phyloP scores from a whole-genome alignment of 176 grass and related monocot genomes.

The Phyllostachys edulis region DNA sequence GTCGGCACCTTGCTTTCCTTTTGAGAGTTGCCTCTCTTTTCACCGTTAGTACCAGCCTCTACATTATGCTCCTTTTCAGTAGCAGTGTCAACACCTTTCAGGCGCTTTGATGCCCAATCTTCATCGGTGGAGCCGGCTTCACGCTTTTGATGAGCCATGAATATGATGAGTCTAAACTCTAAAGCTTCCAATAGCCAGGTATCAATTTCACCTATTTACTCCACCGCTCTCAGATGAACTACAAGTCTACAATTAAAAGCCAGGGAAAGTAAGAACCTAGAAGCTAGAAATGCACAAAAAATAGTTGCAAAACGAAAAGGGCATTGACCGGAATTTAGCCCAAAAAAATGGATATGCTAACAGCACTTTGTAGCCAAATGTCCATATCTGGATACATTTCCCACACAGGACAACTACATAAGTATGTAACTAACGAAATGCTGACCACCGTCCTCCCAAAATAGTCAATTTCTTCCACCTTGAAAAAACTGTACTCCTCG shows the following conservation, averaged over 20 bases:
- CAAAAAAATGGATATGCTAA: background rate
- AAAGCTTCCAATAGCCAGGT: slow-evolving; percentile 3
- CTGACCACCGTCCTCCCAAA: background rate
- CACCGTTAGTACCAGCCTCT: slow-evolving; percentile 8
- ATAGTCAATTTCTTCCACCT: background rate
- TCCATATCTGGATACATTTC: background rate
- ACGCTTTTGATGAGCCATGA: slow-evolving; percentile 75
- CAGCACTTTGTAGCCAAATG: background rate
- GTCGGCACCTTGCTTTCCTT: background rate
- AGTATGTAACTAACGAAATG: background rate
- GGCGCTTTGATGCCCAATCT: slow-evolving; percentile 46
- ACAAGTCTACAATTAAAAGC: background rate
- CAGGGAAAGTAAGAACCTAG: background rate
- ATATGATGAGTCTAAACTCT: background rate
- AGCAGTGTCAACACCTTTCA: slow-evolving; percentile 29
- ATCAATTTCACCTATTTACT: background rate
- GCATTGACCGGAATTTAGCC: background rate
- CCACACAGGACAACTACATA: too few relatives aligned
- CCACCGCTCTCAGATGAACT: background rate
- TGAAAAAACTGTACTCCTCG: background rate
- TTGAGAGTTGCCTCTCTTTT: background rate
- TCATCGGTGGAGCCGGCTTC: slow-evolving; percentile 29
- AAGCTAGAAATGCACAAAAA: background rate
- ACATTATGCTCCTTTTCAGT: background rate
- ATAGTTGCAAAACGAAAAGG: background rate